These are phyloP conservation scores for Talinum fruticosum DNA, from an alignment of 148 eudicot species.

Conservation along the genomic window DNA sequence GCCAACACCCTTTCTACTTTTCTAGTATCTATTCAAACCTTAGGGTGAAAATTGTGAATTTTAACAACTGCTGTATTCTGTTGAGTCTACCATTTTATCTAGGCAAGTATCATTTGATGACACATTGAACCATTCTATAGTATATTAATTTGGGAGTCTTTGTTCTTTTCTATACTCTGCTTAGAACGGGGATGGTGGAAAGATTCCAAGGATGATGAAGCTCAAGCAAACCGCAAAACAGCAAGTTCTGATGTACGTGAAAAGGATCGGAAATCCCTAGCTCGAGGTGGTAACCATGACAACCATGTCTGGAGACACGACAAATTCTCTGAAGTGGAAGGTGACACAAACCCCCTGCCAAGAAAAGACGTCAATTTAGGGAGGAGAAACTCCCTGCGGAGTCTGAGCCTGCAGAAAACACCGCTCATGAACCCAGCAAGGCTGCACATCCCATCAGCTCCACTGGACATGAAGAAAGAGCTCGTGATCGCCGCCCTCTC, in stretches of 20 bases:
- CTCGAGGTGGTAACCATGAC: constrained; percentile 40
- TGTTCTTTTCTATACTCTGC: constrained; percentile 6
- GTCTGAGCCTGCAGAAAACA: constrained; percentile 29
- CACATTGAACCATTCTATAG: not conserved
- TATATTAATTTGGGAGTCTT: not conserved
- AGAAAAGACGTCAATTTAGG: constrained; percentile 73
- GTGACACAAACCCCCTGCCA: constrained; percentile 42
- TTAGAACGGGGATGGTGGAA: constrained; percentile 73
- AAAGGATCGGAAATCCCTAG: constrained; percentile 44
- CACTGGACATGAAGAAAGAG: constrained; percentile 38
- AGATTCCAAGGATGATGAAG: constrained; percentile 51
- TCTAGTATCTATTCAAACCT: not conserved
- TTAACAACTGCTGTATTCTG: not conserved
- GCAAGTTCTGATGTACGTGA: constrained; percentile 26
- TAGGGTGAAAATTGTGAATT: not conserved
- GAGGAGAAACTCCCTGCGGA: constrained; percentile 60
- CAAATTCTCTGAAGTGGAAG: constrained; percentile 42
- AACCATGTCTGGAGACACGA: constrained; percentile 61
- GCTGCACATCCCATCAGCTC: constrained; percentile 24
- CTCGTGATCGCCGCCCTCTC: constrained; percentile 31
- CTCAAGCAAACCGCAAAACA: constrained; percentile 28
- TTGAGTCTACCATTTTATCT: not conserved
- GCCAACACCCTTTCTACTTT: not conserved
- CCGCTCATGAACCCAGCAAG: constrained; percentile 34
- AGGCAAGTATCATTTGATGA: not conserved